Evolutionary conservation across 495 filamentous ascomycete genomes (phyloP).

Genomic region (Ascobolus immersus): DNA sequence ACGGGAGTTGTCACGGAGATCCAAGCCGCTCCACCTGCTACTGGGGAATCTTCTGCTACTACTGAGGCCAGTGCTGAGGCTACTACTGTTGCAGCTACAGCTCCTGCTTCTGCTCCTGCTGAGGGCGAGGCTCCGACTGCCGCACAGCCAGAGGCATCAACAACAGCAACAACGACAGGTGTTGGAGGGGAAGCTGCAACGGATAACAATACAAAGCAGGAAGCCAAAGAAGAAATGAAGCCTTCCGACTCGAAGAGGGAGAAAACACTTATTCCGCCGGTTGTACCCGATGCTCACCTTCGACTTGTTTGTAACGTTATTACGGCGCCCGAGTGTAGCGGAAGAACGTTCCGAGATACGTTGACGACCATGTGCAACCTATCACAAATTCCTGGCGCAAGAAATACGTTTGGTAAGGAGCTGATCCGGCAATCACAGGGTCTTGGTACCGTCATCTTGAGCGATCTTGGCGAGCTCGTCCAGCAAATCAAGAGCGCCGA

Average conservation of each 20-base stretch:
- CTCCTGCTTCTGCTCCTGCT: slow-evolving; percentile 9
- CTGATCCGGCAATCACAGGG: slow-evolving; percentile 62
- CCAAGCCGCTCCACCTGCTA: no score
- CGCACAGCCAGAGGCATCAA: slow-evolving; percentile 4
- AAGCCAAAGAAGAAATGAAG: slow-evolving; percentile 23
- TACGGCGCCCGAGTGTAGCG: slow-evolving; percentile 80
- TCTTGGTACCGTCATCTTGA: slow-evolving; percentile 58
- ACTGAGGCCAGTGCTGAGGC: slow-evolving; percentile 12
- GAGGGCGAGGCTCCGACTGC: slow-evolving; percentile 7
- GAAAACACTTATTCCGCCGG: slow-evolving; percentile 49
- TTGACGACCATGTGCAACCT: slow-evolving; percentile 94
- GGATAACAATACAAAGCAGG: slow-evolving; percentile 17
- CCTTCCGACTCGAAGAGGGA: slow-evolving; percentile 44
- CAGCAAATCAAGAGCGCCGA: slow-evolving; percentile 65
- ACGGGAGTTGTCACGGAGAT: slow-evolving; percentile 10
- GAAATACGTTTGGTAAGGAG: slow-evolving; percentile 72
- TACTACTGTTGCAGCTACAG: slow-evolving; percentile 10
- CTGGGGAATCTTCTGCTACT: no score
- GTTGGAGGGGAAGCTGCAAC: slow-evolving; percentile 10
- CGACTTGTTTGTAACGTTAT: slow-evolving; percentile 86
- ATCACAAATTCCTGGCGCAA: slow-evolving; percentile 71
- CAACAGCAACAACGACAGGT: slow-evolving; percentile 6
- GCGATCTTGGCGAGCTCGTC: slow-evolving; percentile 65
- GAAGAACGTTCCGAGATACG: slow-evolving; percentile 89
- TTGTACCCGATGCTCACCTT: slow-evolving; percentile 72